phyloP scores from a whole-genome alignment of 1,284 basidiomycete species.

The Apiotrichum mycotoxinovorans region DNA sequence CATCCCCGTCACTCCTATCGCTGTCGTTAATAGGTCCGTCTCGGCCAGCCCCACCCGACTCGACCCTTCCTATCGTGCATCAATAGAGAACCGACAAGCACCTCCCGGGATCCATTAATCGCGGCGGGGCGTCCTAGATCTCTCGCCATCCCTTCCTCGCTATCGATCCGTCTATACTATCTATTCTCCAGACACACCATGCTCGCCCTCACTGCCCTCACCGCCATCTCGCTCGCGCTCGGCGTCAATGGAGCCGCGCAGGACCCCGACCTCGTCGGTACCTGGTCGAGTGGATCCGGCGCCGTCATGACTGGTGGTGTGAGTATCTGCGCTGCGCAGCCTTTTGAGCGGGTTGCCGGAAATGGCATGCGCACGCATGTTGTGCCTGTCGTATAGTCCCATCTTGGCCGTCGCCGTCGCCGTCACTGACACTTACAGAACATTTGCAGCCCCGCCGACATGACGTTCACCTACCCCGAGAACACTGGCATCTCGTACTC shows the following conservation, averaged over 20 bases:
- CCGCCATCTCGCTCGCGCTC: slow-evolving; percentile 6
- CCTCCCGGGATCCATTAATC: too few species aligned
- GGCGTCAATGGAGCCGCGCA: slow-evolving; percentile 19
- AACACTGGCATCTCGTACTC: slow-evolving; percentile 81
- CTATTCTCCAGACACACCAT: slow-evolving; percentile 2
- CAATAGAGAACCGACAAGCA: too few species aligned
- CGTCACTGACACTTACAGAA: slow-evolving; percentile 52
- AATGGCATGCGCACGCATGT: too few species aligned
- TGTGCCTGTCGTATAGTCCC: background rate
- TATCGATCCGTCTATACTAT: background rate
- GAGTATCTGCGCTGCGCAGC: slow-evolving; percentile 50
- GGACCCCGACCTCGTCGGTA: slow-evolving; percentile 59
- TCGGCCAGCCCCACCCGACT: too few species aligned
- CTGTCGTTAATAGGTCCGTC: too few species aligned
- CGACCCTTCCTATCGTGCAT: too few species aligned
- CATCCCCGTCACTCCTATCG: too few species aligned
- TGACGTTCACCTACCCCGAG: slow-evolving; percentile 72
- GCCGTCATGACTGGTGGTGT: slow-evolving; percentile 77
- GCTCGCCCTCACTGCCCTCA: slow-evolving; percentile 10
- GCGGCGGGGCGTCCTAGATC: too few species aligned
- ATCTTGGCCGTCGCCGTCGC: background rate
- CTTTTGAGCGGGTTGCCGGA: too few species aligned
- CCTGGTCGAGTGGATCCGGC: slow-evolving; percentile 76
- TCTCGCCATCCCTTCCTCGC: too few species aligned
- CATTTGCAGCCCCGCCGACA: slow-evolving; percentile 76